Base-by-base conservation (phyloP, 306 rosid genomes). In the Quercus ilex region DNA sequence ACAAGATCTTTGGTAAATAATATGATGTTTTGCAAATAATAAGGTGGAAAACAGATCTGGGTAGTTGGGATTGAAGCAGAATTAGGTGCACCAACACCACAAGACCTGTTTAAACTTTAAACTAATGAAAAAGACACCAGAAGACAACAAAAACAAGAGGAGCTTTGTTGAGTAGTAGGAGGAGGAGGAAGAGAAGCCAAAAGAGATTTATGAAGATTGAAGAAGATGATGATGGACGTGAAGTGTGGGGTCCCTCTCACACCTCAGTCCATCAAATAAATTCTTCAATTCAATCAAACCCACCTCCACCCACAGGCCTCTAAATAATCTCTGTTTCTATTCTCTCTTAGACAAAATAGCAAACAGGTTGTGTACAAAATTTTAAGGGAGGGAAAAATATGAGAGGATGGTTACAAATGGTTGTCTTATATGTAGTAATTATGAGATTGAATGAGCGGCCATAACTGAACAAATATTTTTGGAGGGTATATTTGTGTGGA, bases 211-310 rank as follows among this genome's bases (percentile, higher is more conserved):
- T 80, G 88, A 87, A 80, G 92, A 87, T 67, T 86, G 87, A 78
- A 78, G 89, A 87, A 78, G 91, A 86, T 20, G 81, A 82, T 69
- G 87, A 78, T 79, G 81, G 74, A 79, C 64, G 84, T 78, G 90
- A 86, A 81, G 85, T 79, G 81, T 55, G 79, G 81, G 80, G 87
- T 4, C 85, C 73, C 56, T 53, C 73, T 76, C 84, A 84, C 79
- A 84, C 79, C 55, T 71, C 85, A 69, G 87, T 49, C 73, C 88
- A 76, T 11, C 46, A 41, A 41, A 80, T 79, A 84, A 69, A 87
- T 55, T 85, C 89, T 84, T 85, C 90, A 77, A 86, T 86, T 77
- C 81, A 79, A 80, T 84, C 82, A 88, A 84, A 82, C 78, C 78
- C 85, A 79, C 81, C 81, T 68, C 79, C 84, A 76, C 68, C 70